Base-by-base conservation (phyloP, 768 basidiomycete species). In the Auricularia heimuer region DNA sequence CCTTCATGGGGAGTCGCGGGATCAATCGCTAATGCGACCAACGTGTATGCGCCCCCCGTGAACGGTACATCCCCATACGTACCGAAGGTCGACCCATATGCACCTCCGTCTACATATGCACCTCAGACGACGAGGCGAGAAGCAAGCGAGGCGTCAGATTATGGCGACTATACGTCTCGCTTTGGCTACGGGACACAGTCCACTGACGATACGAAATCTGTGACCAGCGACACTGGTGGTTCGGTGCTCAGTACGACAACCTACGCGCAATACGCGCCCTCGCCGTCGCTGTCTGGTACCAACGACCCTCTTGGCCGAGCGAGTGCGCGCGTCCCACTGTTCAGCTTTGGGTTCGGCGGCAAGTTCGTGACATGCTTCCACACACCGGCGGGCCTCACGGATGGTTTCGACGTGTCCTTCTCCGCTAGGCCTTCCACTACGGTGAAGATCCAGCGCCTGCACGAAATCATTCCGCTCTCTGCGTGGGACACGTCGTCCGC, bases 331-430 rank as follows among this genome's bases (percentile, higher is more conserved):
- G 84, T 87, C 8, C 95, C 95, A 0, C 79, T 97, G 35, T 78
- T 95, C 63, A 89, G 85, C 67, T 97, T 98, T 70, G 96, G 96
- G 0, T 94, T 95, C 70, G 94, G 94, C n/a, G 95, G 95, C 11
- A 89, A 89, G 71, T 70, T 98, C 65, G 82, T 95, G 8, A 88
- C 92, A 7, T 95, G 91, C 73, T 97, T 96, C 78, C 93, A 92
- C 69, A 83, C 84, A 36, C 81, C 83, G 62, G 77, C 82, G 12
- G 82, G 84, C 16, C 74, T 88, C 72, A 85, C 80, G 73, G 85
- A 88, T 21, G 87, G 89, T 54, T 88, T 92, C 72, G 88, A 92
- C 73, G 85, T 91, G 61, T 87, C 89, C 1, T 77, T 92, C 33
- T 83, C 88, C 12, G 84, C 86, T 16, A 83, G 89, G 36, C 84